Conservation (phyloP, 345 rosid genomes). For the Eucalyptus coolabah region DNA sequence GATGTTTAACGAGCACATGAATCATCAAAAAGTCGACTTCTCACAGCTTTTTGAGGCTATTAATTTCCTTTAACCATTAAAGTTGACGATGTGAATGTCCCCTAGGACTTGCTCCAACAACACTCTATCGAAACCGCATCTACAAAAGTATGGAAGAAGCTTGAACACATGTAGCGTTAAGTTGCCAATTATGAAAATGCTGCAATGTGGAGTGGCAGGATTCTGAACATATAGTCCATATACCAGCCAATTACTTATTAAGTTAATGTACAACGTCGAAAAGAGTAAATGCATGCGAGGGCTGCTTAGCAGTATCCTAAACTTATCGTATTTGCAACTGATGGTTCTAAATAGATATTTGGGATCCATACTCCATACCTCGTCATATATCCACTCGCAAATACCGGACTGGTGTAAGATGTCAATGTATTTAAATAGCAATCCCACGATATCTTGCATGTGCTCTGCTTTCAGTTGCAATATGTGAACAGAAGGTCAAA, state of each 20-base stretch:
- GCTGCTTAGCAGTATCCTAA: not conserved
- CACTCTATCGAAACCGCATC: not conserved
- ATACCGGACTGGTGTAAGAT: conserved; percentile 67
- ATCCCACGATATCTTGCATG: conserved; percentile 67
- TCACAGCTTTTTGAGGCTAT: not conserved
- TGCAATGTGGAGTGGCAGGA: not conserved
- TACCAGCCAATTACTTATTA: not conserved
- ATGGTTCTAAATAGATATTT: not conserved
- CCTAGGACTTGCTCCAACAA: not conserved
- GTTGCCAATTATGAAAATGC: not conserved
- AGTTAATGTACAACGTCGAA: not conserved
- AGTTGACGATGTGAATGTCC: not conserved
- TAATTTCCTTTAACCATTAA: not conserved
- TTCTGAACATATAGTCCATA: not conserved
- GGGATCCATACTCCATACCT: conserved; percentile 30
- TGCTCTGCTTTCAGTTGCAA: conserved; percentile 34
- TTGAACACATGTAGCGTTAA: not conserved
- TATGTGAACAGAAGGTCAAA: not conserved
- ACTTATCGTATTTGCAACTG: not conserved
- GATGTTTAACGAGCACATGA: not conserved
- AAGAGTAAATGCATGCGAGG: not conserved
- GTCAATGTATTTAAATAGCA: conserved; percentile 68
- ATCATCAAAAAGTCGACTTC: not conserved
- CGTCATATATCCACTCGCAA: conserved; percentile 91
- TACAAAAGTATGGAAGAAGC: not conserved